phyloP scores from a whole-genome alignment of 495 filamentous ascomycete genomes.

The Neurospora cerealis region DNA sequence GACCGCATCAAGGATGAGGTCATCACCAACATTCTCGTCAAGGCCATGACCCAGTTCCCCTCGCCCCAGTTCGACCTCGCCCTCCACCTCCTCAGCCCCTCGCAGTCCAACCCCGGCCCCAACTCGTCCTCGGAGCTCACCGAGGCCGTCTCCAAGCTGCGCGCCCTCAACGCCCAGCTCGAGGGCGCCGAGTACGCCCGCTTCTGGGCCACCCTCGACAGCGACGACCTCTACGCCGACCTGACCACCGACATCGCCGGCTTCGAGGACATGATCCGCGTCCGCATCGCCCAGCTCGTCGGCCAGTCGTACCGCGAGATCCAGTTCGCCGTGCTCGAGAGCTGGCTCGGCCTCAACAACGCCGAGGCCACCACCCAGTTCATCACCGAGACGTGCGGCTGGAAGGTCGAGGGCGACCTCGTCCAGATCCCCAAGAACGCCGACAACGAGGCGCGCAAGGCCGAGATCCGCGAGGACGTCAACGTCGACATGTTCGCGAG shows the following conservation, averaged over 20 bases:
- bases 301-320: slow-evolving; percentile 84
- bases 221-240: slow-evolving; percentile 93
- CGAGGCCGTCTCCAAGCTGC: slow-evolving; percentile 86
- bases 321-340: slow-evolving; percentile 62
- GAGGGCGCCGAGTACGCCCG: slow-evolving; percentile 73
- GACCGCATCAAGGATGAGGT: slow-evolving; percentile 94
- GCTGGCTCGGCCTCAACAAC: slow-evolving; percentile 73
- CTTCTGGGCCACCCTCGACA: slow-evolving; percentile 91
- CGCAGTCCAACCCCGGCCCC: slow-evolving; percentile 27
- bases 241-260: slow-evolving; percentile 86
- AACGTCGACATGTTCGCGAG: slow-evolving; percentile 81
- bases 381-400: slow-evolving; percentile 73
- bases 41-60: slow-evolving; percentile 95
- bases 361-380: slow-evolving; percentile 70
- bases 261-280: slow-evolving; percentile 92
- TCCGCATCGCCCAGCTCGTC: slow-evolving; percentile 82
- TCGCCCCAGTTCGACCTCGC: slow-evolving; percentile 89
- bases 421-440: slow-evolving; percentile 78
- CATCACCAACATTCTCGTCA: slow-evolving; percentile 96
- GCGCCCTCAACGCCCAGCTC: slow-evolving; percentile 72
- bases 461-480: slow-evolving; percentile 91
- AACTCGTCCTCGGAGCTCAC: slow-evolving; percentile 48
- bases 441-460: slow-evolving; percentile 97
- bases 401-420: slow-evolving; percentile 53
- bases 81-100: slow-evolving; percentile 71